Percentiles rank a stretch among this genome's conserved stretches.
Conservation (phyloP, 352 stramenopile species). For the Sclerospora graminicola region DNA sequence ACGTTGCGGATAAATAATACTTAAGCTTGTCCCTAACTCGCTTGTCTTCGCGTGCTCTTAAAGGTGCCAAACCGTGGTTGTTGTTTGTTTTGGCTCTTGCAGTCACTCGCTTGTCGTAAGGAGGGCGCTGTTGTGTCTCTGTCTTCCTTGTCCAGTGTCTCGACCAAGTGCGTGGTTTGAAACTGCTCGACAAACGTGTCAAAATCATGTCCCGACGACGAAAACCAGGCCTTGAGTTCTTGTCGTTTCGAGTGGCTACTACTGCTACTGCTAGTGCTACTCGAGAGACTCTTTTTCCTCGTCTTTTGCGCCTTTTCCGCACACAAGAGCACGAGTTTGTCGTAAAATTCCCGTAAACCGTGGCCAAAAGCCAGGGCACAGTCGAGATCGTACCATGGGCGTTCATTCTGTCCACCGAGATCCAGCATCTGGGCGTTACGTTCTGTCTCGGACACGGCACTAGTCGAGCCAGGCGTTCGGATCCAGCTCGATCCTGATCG, state of each 20-base stretch:
- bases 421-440: constrained; percentile 24
- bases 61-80: too few relatives aligned
- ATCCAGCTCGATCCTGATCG: constrained; percentile 33
- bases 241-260: constrained; percentile 60
- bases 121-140: too few relatives aligned
- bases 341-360: constrained; percentile 58
- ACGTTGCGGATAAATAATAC: constrained; percentile 45
- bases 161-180: constrained; percentile 34
- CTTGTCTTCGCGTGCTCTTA: too few relatives aligned
- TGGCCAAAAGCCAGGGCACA: constrained; percentile 42
- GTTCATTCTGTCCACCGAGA: constrained; percentile 32
- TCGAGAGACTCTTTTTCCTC: constrained; percentile 27
- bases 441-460: constrained; percentile 14
- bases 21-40: too few relatives aligned
- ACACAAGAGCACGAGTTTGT: constrained; percentile 42
- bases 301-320: constrained; percentile 54
- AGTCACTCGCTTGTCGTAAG: too few relatives aligned
- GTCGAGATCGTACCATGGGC: constrained; percentile 47
- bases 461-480: constrained; percentile 12
- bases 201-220: constrained; percentile 71
- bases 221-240: constrained; percentile 82
- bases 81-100: too few relatives aligned
- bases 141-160: constrained; percentile 36
- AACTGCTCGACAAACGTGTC: constrained; percentile 77
- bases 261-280: constrained; percentile 35